Evolutionary conservation across 2,329 filamentous ascomycete genomes (phyloP).

Genomic region (Atkinsonella texensis): DNA sequence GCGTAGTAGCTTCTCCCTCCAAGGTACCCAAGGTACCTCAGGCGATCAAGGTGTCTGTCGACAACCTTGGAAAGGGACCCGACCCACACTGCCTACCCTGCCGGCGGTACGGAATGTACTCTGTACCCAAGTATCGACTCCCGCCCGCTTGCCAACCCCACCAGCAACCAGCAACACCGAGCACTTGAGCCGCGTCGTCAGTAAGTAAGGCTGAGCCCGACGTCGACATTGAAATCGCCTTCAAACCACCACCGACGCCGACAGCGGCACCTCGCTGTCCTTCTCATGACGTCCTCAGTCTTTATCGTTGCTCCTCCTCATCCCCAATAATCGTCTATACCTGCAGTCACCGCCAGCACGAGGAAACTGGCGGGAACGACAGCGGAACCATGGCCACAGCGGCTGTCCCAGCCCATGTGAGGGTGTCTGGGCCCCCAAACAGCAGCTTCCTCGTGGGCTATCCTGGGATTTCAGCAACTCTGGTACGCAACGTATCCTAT

Average conservation of each 20-base stretch:
- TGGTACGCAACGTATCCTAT: slow-evolving; percentile 50
- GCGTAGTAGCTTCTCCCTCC: not conserved
- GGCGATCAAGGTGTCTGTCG: too few relatives aligned
- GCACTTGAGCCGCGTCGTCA: slow-evolving; percentile 1
- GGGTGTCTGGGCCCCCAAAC: slow-evolving; percentile 94
- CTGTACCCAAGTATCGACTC: too few relatives aligned
- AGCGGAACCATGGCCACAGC: slow-evolving; percentile 17
- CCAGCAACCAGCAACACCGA: not conserved
- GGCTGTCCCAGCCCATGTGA: slow-evolving; percentile 45
- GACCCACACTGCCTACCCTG: too few relatives aligned
- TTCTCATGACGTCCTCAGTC: not conserved
- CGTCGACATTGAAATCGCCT: not conserved
- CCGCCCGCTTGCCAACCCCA: not conserved
- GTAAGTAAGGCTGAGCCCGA: not conserved
- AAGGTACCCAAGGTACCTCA: too few relatives aligned
- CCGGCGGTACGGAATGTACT: too few relatives aligned
- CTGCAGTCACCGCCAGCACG: slow-evolving; percentile 5
- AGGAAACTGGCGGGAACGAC: slow-evolving; percentile 8
- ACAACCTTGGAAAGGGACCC: too few relatives aligned
- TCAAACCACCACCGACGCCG: not conserved
- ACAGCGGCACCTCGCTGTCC: not conserved
- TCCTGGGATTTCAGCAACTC: slow-evolving; percentile 90
- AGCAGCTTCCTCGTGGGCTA: slow-evolving; percentile 95
- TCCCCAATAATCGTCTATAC: not conserved
- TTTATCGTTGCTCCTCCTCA: too few relatives aligned